Base-by-base conservation (phyloP, 805 yeast species). In the Nakazawaea laoshanensis region DNA sequence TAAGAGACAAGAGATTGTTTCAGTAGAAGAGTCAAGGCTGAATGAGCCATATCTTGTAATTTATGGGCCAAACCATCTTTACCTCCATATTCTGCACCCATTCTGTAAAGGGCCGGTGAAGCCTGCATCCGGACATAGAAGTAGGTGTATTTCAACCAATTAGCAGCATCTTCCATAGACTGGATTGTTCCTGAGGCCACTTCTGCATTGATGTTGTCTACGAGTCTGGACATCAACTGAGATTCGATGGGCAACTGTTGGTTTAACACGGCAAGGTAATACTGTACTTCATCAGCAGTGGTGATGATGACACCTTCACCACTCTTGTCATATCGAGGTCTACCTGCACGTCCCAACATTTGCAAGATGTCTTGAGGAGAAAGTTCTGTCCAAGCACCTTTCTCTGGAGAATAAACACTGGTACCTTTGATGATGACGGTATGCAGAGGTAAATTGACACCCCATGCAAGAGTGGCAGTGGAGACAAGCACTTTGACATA, bases 271-370 rank as follows among this genome's bases (percentile, higher is more conserved):
- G 96, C 94, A 46, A 92, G 64, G 48, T 87, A 89, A 50, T 86
- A 88, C 42, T 84, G 89, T 12, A 89, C 67, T 46, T 87, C 94
- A 14, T 77, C 76, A 38, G 84, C 92, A 0, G 88, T 69, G 0
- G 97, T 92, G 30, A 89, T 85, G 20, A 89, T 84, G 3, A 89
- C 76, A 60, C 97, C 98, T 45, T 85, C 95, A 47, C 98, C 98
- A 47, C 76, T 73, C 12, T 76, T 75, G 53, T 89, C 98, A 56
- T 81, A 92, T 33, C 96, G 67, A 0, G 98, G 98, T 55, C 98
- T 70, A 45, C 97, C 97, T 13, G 97, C 97, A 61, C 97, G 74
- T 23, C 97, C 97, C n/a, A 89, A 64, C 97, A 89, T 89, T 57
- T 89, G 98, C 7, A 89, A 55, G 24, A 89, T 80, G 57, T 92